Evolutionary conservation across 169 alveolate species (phyloP).

Genomic region (Sarcocystis neurona): DNA sequence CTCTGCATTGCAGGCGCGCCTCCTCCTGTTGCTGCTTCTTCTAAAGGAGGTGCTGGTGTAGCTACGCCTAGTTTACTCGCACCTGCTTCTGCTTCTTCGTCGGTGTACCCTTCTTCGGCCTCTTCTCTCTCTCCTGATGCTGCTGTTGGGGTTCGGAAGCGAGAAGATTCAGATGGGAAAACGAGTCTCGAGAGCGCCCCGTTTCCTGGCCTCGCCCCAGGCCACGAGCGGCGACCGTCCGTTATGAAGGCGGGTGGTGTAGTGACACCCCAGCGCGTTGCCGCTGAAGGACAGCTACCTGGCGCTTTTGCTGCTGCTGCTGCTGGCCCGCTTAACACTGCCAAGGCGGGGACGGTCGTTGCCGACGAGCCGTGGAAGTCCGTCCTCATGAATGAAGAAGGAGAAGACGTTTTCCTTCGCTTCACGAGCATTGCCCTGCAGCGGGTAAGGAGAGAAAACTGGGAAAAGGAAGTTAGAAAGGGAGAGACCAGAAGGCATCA

Average conservation of each 20-base stretch:
- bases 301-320: not conserved
- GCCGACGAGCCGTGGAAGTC: conserved; percentile 14
- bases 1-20: too few relatives aligned
- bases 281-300: conserved; percentile 29
- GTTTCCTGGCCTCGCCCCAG: conserved; percentile 66
- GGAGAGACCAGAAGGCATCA: not conserved
- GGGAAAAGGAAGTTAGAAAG: not conserved
- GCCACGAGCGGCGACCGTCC: conserved; percentile 65
- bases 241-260: conserved; percentile 64
- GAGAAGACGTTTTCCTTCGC: conserved; percentile 57
- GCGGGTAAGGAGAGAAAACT: conserved; percentile 22
- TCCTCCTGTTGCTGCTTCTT: too few relatives aligned
- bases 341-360: conserved; percentile 24
- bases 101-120: too few relatives aligned
- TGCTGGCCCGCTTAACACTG: not conserved
- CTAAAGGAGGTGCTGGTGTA: too few relatives aligned
- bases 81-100: too few relatives aligned
- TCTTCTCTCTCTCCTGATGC: too few relatives aligned
- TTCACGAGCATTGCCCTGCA: conserved; percentile 63
- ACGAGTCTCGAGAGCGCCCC: conserved; percentile 47
- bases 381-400: conserved; percentile 56
- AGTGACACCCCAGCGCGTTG: conserved; percentile 58
- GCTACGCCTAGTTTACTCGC: too few relatives aligned
- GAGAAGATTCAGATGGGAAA: too few relatives aligned
- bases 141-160: too few relatives aligned